These are phyloP conservation scores for Kodamaea sagamina DNA, from an alignment of 805 yeast species.

Conservation along the genomic window DNA sequence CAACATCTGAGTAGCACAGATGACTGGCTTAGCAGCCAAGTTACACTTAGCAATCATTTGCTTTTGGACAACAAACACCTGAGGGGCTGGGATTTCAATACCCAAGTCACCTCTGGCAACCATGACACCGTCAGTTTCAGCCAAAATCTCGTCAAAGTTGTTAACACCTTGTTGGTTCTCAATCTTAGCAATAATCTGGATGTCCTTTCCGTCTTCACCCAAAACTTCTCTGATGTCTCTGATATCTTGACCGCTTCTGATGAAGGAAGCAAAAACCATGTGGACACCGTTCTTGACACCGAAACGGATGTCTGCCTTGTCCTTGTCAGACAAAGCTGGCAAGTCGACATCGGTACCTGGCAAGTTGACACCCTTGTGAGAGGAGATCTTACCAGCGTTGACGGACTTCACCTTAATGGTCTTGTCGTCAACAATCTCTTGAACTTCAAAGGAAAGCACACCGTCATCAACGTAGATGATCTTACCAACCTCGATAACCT, in stretches of 20 bases:
- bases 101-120: conserved; percentile 99
- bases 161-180: conserved; percentile 99
- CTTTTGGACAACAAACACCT: conserved; percentile 97
- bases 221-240: conserved; percentile 86
- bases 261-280: conserved; percentile 98
- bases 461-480: conserved; percentile 97
- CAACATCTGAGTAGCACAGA: conserved; percentile 99
- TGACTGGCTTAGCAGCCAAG: conserved; percentile 98
- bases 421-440: conserved; percentile 74
- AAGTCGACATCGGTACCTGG: conserved; percentile 99
- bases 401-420: conserved; percentile 86
- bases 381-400: conserved; percentile 93
- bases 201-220: conserved; percentile 95
- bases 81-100: conserved; percentile 98
- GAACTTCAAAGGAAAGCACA: conserved; percentile 91
- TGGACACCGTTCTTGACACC: conserved; percentile 98
- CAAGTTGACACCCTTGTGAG: conserved; percentile 98
- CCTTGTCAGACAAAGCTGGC: conserved; percentile 97
- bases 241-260: conserved; percentile 92
- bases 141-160: conserved; percentile 95
- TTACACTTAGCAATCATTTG: conserved; percentile 99
- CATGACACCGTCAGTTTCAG: conserved; percentile 98
- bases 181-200: conserved; percentile 95
- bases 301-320: conserved; percentile 84
- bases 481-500: conserved; percentile 85